Base-by-base conservation (phyloP, 2,329 filamentous ascomycete species). In the Neofusicoccum sp. region DNA sequence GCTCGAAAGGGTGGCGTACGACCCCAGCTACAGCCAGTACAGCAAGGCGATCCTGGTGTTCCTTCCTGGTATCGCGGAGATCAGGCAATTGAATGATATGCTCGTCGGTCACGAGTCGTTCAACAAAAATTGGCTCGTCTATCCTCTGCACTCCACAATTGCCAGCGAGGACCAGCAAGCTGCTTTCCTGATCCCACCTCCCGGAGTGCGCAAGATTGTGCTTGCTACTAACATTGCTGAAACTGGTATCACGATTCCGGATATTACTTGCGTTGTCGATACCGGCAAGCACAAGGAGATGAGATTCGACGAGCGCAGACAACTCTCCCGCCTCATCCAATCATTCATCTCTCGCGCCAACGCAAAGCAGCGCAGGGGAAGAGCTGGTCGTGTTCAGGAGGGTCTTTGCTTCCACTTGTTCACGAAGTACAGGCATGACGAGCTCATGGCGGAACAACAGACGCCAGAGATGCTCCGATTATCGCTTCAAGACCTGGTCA, bases 171-270 rank as follows among this genome's bases (percentile, higher is more conserved):
- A 99, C 63, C 95, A 99, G 72, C 93, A 99, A 75, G 88, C 89
- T 34, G 95, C 95, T 0, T 99, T 99, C 72, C 79, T 91, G 5
- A 78, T 96, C 0, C 95, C 95, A 5, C 91, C 93, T 1, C 82
- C 82, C 3, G 93, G 93, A 0, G 82, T 87, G 61, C 85, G 93
- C 64, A 99, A 99, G 77, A 95, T 99, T 65, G 93, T 99, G 1
- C 83, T 99, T 59, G 93, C 95, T 1, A 99, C 95, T 12, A 99
- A 99, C 71, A 99, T 99, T 73, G 95, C 95, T 4, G 95, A 99
- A 74, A 99, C 95, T 0, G 95, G 95, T 79, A 96, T 99, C 70
- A 99, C 95, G 0, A 99, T 99, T 65, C 95, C 95, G 1, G 95
- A 99, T 71, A 91, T 99, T 31, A 98, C 95, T 0, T 96, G 93